Evolutionary conservation across 129 eudicot species (phyloP).

Genomic region (Ambrosia artemisiifolia): DNA sequence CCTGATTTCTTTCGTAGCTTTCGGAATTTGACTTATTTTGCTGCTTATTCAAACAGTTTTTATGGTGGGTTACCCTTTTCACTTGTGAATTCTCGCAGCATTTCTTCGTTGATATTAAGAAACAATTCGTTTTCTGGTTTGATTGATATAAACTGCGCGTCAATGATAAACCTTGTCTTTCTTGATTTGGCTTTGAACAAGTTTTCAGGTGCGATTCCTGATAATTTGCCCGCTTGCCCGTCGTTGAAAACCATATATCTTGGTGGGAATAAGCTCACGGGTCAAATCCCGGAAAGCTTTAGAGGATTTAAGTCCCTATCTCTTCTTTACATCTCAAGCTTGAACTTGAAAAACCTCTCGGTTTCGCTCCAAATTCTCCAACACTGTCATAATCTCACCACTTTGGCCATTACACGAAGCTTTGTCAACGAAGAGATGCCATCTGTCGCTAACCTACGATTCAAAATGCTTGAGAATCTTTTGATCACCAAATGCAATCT

Average conservation of each 20-base stretch:
- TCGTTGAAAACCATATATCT: conserved; percentile 46
- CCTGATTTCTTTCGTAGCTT: conserved; percentile 55
- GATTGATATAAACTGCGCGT: conserved; percentile 50
- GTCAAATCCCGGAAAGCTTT: conserved; percentile 67
- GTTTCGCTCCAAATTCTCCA: conserved; percentile 48
- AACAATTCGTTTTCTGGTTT: conserved; percentile 54
- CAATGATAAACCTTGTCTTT: conserved; percentile 46
- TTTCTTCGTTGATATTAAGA: conserved; percentile 46
- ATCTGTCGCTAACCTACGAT: conserved; percentile 35
- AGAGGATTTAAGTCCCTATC: conserved; percentile 42
- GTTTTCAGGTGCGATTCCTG: conserved; percentile 57
- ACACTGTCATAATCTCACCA: conserved; percentile 58
- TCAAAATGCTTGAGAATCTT: conserved; percentile 47
- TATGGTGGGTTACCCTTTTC: conserved; percentile 53
- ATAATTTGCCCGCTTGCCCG: conserved; percentile 44
- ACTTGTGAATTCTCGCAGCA: conserved; percentile 48
- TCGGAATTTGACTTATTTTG: conserved; percentile 36
- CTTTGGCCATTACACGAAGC: conserved; percentile 57
- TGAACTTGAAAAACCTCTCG: conserved; percentile 50
- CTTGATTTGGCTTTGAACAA: conserved; percentile 57
- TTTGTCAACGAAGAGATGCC: conserved; percentile 59
- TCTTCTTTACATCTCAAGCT: conserved; percentile 52
- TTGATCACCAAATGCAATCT: conserved; percentile 60
- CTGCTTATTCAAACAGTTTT: conserved; percentile 58
- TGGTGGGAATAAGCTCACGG: conserved; percentile 48